A percentile compares a stretch with the other conserved stretches of the same genome.
Conservation (phyloP, 192 early-diverging fungal species). For the Backusella luteola region DNA sequence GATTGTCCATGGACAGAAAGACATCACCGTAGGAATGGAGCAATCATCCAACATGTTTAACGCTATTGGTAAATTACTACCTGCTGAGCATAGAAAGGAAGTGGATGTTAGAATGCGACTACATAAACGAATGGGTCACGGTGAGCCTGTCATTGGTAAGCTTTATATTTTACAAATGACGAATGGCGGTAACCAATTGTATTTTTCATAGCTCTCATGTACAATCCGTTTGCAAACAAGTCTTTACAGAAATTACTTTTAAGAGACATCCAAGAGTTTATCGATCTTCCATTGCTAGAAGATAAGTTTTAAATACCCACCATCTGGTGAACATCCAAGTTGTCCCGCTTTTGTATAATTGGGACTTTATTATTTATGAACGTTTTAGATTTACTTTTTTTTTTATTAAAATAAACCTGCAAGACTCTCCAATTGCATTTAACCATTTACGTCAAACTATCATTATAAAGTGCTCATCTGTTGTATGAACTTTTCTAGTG, state of each 20-base stretch:
- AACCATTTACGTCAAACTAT: background rate
- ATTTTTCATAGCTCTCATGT: constrained; percentile 16
- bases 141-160: constrained; percentile 37
- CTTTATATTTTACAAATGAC: background rate
- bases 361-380: background rate
- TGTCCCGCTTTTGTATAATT: background rate
- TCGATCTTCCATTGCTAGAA: constrained; percentile 12
- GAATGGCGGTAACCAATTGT: background rate
- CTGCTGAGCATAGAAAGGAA: constrained; percentile 28
- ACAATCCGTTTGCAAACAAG: constrained; percentile 7
- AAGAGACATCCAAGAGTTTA: constrained; percentile 28
- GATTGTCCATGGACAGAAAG: constrained; percentile 39
- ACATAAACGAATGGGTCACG: constrained; percentile 37
- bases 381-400: background rate
- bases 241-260: constrained; percentile 7
- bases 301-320: background rate
- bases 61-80: constrained; percentile 30
- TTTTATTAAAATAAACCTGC: background rate
- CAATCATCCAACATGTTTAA: constrained; percentile 36
- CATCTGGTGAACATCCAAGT: background rate
- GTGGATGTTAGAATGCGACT: constrained; percentile 38
- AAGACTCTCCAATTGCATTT: background rate
- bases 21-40: constrained; percentile 27
- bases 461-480: background rate
- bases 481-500: no score